Evolutionary conservation across 2,329 filamentous ascomycete genomes (phyloP).

Genomic region (Colletotrichum tabaci): DNA sequence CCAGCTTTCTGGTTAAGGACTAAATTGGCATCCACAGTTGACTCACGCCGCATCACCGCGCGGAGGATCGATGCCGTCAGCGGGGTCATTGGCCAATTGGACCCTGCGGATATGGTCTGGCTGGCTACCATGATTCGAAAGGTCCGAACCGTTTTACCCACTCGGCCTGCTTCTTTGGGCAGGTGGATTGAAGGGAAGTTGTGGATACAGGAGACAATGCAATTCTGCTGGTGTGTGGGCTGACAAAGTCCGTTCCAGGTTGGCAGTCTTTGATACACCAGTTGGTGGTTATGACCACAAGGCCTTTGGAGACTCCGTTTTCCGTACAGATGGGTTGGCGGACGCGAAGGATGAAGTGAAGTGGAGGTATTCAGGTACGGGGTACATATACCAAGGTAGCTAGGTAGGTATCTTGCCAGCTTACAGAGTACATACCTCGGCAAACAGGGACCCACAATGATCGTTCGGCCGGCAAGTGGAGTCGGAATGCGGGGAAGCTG

Average conservation of each 20-base stretch:
- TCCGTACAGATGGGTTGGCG: not conserved
- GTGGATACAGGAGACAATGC: not conserved
- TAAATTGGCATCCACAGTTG: not conserved
- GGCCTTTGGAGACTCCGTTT: too few relatives aligned
- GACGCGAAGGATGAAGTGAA: not conserved
- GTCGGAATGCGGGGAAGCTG: constrained; percentile 39
- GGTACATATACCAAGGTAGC: not conserved
- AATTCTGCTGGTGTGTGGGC: constrained; percentile 11
- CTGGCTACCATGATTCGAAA: not conserved
- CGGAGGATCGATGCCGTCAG: constrained; percentile 4
- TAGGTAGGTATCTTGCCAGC: too few relatives aligned
- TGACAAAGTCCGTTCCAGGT: too few relatives aligned
- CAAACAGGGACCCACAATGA: constrained; percentile 31
- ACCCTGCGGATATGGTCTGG: not conserved
- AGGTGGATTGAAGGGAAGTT: constrained; percentile 18
- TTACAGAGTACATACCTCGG: constrained; percentile 20
- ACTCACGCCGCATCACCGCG: not conserved
- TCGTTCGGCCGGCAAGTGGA: constrained; percentile 39
- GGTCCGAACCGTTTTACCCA: not conserved
- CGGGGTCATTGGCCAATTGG: constrained; percentile 12
- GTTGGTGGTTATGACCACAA: too few relatives aligned
- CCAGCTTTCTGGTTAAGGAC: not conserved
- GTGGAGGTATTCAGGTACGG: not conserved
- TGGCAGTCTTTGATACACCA: not conserved
- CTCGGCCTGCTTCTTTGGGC: constrained; percentile 28